phyloP scores from a whole-genome alignment of 805 yeast species.

The Candida rishiriensis region DNA sequence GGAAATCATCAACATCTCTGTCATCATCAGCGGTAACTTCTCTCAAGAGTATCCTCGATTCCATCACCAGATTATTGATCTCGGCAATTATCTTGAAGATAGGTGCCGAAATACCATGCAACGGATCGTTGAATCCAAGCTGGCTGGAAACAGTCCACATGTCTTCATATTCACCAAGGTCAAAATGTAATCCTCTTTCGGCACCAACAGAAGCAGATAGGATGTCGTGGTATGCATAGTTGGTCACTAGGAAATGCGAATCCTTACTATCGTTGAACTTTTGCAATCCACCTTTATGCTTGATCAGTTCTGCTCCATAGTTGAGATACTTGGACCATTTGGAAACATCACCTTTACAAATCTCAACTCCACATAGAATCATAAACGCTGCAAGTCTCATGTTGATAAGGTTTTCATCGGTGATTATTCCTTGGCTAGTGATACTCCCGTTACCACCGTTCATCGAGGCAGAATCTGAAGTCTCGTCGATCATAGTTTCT shows the following conservation, averaged over 20 bases:
- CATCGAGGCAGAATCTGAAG: not conserved
- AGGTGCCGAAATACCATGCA: constrained; percentile 69
- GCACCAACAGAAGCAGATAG: constrained; percentile 56
- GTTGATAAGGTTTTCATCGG: constrained; percentile 30
- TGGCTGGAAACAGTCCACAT: constrained; percentile 38
- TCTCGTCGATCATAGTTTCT: constrained; percentile 4
- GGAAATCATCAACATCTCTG: not conserved
- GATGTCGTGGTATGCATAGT: constrained; percentile 78
- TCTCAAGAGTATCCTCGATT: constrained; percentile 37
- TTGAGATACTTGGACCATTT: constrained; percentile 67
- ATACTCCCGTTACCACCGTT: constrained; percentile 9
- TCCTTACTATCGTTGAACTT: constrained; percentile 49
- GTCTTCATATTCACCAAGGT: constrained; percentile 53
- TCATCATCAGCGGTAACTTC: constrained; percentile 6
- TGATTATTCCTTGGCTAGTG: constrained; percentile 4
- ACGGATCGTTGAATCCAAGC: constrained; percentile 54
- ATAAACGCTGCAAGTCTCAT: constrained; percentile 59
- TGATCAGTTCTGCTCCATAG: constrained; percentile 61
- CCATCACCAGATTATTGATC: constrained; percentile 55
- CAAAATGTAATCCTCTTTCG: constrained; percentile 62
- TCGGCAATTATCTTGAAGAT: constrained; percentile 65
- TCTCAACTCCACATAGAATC: constrained; percentile 73
- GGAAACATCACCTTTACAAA: constrained; percentile 75
- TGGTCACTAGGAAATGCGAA: constrained; percentile 69
- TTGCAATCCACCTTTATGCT: constrained; percentile 56